Base-by-base conservation (phyloP, 176 grass and related monocot species). In the Hordeum marinum region DNA sequence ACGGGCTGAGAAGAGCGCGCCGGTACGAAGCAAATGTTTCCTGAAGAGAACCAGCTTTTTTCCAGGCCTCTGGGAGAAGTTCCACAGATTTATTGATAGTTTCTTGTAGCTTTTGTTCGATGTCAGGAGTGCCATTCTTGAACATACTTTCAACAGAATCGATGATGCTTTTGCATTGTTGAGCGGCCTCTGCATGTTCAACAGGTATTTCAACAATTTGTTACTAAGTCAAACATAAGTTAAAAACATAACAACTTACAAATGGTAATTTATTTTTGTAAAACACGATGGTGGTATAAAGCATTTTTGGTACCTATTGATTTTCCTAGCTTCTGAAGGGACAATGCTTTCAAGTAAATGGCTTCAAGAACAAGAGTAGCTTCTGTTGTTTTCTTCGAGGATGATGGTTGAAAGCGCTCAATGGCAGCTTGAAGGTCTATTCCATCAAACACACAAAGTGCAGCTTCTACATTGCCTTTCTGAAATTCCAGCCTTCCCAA, bases 81-180 rank as follows among this genome's bases (percentile, higher is more conserved):
- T 98, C 96, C 9, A 95, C 91, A 14, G 93, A 88, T 78, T 92
- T 94, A 63, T 85, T 94, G 60, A 98, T 81, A 27, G 93, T 98
- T 84, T 98, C 96, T 42, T 95, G 93, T 73, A 98, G 79, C 79
- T 94, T 95, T 36, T 90, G 96, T 50, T 98, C 96, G 4, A 95
- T 83, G 62, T 95, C 89, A 62, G 93, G 91, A 66, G 88, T 57
- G 34, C 89, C 91, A 57, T 93, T 87, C 69, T 98, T 89, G 74
- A 95, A 98, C 75, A 95, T 92, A 59, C 89, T 92, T 88, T 98
- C 96, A 5, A 98, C 89, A n/a, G 91, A 89, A 75, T 98, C 93
- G 64, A 94, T 93, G 48, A 98, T 75, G 3, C 91, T 92, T 87
- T 87, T 89, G 74, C 96, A 98, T 79, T 98, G 91, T 34, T 90